A percentile compares a stretch with the other conserved stretches of the same genome.
phyloP scores from a whole-genome alignment of 352 stramenopile species.

The Phytophthora nicotianae region DNA sequence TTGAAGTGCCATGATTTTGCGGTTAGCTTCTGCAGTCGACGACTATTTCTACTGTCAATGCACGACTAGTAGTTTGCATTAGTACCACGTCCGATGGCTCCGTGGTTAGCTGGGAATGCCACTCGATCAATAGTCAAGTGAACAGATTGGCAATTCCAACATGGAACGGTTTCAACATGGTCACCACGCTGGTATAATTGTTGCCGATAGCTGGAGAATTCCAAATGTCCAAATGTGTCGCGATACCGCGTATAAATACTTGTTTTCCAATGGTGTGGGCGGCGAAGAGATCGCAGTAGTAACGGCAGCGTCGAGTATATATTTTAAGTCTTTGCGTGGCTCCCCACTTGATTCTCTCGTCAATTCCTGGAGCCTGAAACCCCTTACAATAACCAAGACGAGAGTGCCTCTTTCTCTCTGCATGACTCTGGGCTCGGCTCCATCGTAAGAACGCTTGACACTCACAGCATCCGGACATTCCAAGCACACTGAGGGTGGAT shows the following conservation, averaged over 20 bases:
- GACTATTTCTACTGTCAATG: too few relatives aligned
- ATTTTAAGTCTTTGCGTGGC: slow-evolving; percentile 11
- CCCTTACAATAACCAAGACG: slow-evolving; percentile 21
- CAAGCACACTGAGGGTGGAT: slow-evolving; percentile 28
- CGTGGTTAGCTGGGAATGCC: too few relatives aligned
- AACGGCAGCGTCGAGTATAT: slow-evolving; percentile 22
- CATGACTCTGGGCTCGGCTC: slow-evolving; percentile 20
- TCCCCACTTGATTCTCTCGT: slow-evolving; percentile 7
- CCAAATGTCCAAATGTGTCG: not conserved
- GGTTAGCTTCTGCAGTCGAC: too few relatives aligned
- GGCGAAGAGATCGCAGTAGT: slow-evolving; percentile 10
- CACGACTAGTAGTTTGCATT: too few relatives aligned
- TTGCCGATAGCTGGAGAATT: not conserved
- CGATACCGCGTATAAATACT: slow-evolving; percentile 14
- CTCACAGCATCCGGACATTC: slow-evolving; percentile 5
- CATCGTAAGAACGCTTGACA: slow-evolving; percentile 12
- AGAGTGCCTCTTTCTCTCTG: slow-evolving; percentile 10
- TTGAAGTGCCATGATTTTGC: too few relatives aligned
- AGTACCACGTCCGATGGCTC: too few relatives aligned
- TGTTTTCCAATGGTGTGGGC: not conserved
- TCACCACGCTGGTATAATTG: not conserved
- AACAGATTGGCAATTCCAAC: not conserved
- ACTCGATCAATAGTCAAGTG: too few relatives aligned
- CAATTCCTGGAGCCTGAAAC: slow-evolving; percentile 26
- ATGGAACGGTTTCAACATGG: not conserved